Base-by-base conservation (phyloP, 495 filamentous ascomycete species). In the Talaromyces liani region DNA sequence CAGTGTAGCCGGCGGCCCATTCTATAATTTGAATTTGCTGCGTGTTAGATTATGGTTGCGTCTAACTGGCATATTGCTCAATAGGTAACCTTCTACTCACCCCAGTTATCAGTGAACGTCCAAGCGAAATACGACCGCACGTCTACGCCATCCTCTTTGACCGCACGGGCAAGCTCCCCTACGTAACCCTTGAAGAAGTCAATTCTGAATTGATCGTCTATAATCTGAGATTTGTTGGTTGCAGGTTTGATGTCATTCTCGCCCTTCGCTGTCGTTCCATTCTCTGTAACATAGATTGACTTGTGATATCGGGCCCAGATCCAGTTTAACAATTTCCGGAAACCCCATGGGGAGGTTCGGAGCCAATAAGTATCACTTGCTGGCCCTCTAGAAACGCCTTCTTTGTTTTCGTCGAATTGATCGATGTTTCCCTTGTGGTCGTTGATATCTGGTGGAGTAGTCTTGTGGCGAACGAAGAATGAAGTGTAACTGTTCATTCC, bases 401-500 rank as follows among this genome's bases (percentile, higher is more conserved):
- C 70, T 62, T 79, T 79, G 63, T 80, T 79, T 36, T 75, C 70
- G 63, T 81, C 75, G 10, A 63, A 65, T n/a, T 73, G 67, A 18
- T 78, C 70, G 33, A 80, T 69, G 67, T 82, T 79, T 0, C 79
- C 79, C 47, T 78, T 77, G 56, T 75, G 70, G 64, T 81, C 79
- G 61, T 78, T 77, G 58, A 71, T 69, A 63, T 76, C 76, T 3
- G 77, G 25, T 0, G 71, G 72, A 0, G 75, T 71, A 20, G 68
- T 65, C 24, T 63, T 71, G 63, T 81, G 76, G 58, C 73, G 73
- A 57, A 80, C 67, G 63, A 79, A 81, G 51, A 79, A 79, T 22
- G 77, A 71, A 3, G 79, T 81, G 68, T 82, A 82, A 34, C 72
- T 75, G 66, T 81, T 82, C 79, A 82, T 82, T 7, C 78, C 79